phyloP scores from a whole-genome alignment of 768 basidiomycete species.

The Rhodotorula graminis region DNA sequence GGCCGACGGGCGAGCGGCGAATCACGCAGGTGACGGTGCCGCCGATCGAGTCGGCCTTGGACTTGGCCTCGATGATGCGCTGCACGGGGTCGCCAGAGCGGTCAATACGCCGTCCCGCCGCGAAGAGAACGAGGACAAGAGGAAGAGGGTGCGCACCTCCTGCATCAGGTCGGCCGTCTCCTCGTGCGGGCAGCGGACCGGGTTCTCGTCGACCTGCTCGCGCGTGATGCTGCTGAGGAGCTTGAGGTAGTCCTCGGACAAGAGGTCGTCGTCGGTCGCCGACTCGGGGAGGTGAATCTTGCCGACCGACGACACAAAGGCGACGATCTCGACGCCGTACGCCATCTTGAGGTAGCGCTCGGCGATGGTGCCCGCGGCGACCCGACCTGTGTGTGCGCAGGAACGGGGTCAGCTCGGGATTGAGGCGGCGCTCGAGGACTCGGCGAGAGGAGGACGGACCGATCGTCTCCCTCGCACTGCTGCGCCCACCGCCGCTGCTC shows the following conservation, averaged over 20 bases:
- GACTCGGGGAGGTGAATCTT: conserved; percentile 70
- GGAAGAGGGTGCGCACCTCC: conserved; percentile 54
- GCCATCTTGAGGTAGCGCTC: conserved; percentile 86
- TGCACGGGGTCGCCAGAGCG: conserved; percentile 44
- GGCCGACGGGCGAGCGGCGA: conserved; percentile 78
- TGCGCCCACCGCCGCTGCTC: conserved; percentile 89
- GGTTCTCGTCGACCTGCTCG: conserved; percentile 78
- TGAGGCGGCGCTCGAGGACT: too few relatives aligned
- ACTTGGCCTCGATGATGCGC: conserved; percentile 92
- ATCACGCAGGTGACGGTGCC: conserved; percentile 98
- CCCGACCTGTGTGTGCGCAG: conserved; percentile 59
- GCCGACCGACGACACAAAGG: conserved; percentile 93
- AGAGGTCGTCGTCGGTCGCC: conserved; percentile 58
- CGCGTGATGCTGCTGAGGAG: conserved; percentile 75
- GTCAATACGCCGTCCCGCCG: too few relatives aligned
- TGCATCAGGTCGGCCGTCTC: conserved; percentile 89
- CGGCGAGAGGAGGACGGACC: conserved; percentile 55
- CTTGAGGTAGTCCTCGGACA: conserved; percentile 75
- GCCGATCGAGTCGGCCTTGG: conserved; percentile 85
- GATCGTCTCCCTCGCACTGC: conserved; percentile 93
- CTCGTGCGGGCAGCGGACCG: conserved; percentile 81
- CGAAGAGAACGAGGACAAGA: too few relatives aligned
- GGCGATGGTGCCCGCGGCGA: conserved; percentile 96
- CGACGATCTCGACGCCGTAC: conserved; percentile 88
- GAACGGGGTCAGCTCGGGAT: too few relatives aligned